These are phyloP conservation scores for Nowakowskiella sp. DNA, from an alignment of 192 early-diverging fungal genomes.

Conservation along the genomic window DNA sequence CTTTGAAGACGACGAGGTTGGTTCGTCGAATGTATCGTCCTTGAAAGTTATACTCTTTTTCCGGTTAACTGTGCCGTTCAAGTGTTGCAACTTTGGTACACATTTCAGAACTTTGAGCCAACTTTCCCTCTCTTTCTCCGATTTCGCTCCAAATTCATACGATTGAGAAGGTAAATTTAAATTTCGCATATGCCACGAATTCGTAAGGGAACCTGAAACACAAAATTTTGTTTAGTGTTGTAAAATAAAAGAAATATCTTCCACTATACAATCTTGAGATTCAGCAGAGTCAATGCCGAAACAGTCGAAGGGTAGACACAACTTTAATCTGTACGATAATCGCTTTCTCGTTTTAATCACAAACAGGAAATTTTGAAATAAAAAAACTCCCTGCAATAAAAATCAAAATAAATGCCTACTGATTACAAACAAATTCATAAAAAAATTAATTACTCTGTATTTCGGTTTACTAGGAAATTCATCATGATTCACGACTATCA, in stretches of 20 bases:
- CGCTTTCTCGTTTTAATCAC: conserved; percentile 17
- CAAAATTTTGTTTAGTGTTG: conserved; percentile 18
- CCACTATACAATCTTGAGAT: too few species aligned
- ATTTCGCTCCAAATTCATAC: conserved; percentile 19
- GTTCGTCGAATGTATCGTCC: too few species aligned
- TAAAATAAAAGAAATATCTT: too few species aligned
- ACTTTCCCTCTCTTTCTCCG: conserved; percentile 8
- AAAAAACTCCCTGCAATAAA: conserved; percentile 17
- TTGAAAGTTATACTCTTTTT: too few species aligned
- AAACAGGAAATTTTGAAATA: conserved; percentile 17
- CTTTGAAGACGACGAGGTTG: too few species aligned
- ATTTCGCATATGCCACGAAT: conserved; percentile 14
- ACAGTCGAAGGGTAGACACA: conserved; percentile 17
- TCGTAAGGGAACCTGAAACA: conserved; percentile 10
- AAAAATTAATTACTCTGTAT: conserved; percentile 17
- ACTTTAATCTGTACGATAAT: conserved; percentile 17
- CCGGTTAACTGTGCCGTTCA: too few species aligned
- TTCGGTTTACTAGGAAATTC: background rate
- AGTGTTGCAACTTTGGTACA: too few species aligned
- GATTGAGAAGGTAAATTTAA: conserved; percentile 2
- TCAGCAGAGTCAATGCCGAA: too few species aligned
- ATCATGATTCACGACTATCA: conserved; percentile 17
- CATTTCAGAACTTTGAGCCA: conserved; percentile 15
- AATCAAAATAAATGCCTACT: background rate
- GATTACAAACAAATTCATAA: background rate